A percentile compares a stretch with the other conserved stretches of the same genome.
phyloP scores from a whole-genome alignment of 2,329 filamentous ascomycete species.

The Ceratocystis cubensis region DNA sequence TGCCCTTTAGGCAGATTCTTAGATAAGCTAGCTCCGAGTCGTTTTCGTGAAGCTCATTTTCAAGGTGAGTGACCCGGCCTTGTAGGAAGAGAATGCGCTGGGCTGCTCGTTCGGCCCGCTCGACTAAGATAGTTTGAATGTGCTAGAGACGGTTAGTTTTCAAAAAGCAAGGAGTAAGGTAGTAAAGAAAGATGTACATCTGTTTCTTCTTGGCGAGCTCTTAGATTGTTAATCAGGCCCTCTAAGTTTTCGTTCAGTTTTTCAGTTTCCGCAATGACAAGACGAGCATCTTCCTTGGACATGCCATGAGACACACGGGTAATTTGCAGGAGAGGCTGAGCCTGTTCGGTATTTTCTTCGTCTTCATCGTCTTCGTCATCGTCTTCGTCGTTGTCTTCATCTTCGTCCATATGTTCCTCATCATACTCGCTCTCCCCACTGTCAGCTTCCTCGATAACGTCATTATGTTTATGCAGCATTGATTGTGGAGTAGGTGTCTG shows the following conservation, averaged over 20 bases:
- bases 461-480: neutral
- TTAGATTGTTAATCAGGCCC: conserved; percentile 38
- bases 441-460: neutral
- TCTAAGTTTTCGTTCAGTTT: conserved; percentile 40
- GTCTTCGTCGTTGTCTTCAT: conserved; percentile 8
- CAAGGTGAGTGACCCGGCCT: conserved; percentile 45
- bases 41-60: conserved; percentile 42
- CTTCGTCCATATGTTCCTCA: neutral
- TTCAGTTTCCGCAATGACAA: conserved; percentile 26
- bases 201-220: conserved; percentile 46
- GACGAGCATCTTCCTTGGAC: conserved; percentile 24
- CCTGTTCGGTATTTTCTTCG: neutral
- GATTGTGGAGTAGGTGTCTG: conserved; percentile 12
- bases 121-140: conserved; percentile 48
- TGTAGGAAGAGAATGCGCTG: conserved; percentile 49
- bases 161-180: neutral
- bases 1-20: conserved; percentile 48
- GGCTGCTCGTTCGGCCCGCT: conserved; percentile 44
- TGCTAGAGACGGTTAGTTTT: conserved; percentile 34
- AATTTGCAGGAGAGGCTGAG: neutral
- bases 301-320: conserved; percentile 12
- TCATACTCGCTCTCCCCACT: conserved; percentile 7
- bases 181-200: conserved; percentile 30
- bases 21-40: conserved; percentile 50
- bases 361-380: neutral